Base-by-base conservation (phyloP, 1,284 basidiomycete genomes). In the Ganoderma resinaceum region DNA sequence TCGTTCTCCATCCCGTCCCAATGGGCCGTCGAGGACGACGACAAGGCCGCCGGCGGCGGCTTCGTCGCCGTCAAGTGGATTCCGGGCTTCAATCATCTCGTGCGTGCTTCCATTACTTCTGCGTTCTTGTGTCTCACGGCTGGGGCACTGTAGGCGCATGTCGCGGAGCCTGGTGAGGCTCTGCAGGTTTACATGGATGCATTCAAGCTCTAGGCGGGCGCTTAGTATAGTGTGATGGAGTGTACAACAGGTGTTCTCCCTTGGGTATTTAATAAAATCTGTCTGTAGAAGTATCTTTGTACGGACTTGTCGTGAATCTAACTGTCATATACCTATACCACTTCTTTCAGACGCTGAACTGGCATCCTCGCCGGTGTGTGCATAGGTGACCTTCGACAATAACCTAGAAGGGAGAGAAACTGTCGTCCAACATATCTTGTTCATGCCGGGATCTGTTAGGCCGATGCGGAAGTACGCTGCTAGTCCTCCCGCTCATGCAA, bases 61-160 rank as follows among this genome's bases (percentile, higher is more conserved):
- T 43, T 35, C 42, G 29, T 62, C 11, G 31, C 40, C n/a, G 31
- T 62, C 29, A 62, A 43, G 61, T 62, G 61, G 61, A 29, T 62
- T 7, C 43, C 61, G 29, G 43, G 43, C 29, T 46, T 49, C 31
- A 62, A 62, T 18, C 61, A 62, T 35, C 43, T 62, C 9, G 61
- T 62, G 20, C 6, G 61, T 62, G 26, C 12, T 20, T n/a, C 37
- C 12, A 4, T 16, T 35, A n/a, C 33, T n/a, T n/a, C 35, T 62
- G 42, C 43, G 37, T 38, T 42, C 7, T 23, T 7, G 11, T 31
- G 26, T 2, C 26, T 35, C 14, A 60, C 20, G 31, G 7, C n/a
- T 3, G 40, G 23, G 31, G n/a, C 11, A 43, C n/a, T 31, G 12
- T 31, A 62, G 61, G 23, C 61, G 29, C 61, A 62, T 20, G 40